A percentile compares a stretch with the other conserved stretches of the same genome.
Evolutionary conservation across 352 stramenopile genomes (phyloP).

Genomic region (Pythium phragmiticola): DNA sequence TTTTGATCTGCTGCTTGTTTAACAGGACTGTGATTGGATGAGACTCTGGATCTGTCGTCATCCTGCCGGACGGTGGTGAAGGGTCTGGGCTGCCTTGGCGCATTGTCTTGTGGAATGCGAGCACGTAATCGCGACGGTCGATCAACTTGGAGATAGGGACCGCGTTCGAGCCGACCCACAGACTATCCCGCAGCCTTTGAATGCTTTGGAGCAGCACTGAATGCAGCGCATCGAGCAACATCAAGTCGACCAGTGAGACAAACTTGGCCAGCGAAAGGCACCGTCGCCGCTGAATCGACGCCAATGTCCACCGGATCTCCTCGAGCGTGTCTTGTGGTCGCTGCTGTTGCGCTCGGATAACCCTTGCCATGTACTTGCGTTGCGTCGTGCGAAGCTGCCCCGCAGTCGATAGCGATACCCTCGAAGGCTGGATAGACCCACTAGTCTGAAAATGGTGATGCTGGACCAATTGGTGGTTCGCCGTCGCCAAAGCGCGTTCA

Average conservation of each 20-base stretch:
- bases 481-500: constrained; percentile 48
- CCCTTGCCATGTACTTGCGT: constrained; percentile 27
- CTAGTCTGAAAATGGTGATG: constrained; percentile 51
- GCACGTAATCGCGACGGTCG: constrained; percentile 32
- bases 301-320: constrained; percentile 70
- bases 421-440: background rate
- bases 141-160: constrained; percentile 31
- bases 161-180: constrained; percentile 49
- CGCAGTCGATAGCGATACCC: constrained; percentile 26
- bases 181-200: constrained; percentile 35
- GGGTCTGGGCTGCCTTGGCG: background rate
- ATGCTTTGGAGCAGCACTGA: constrained; percentile 41
- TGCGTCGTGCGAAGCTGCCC: constrained; percentile 20
- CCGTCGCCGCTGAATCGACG: constrained; percentile 55
- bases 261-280: constrained; percentile 62
- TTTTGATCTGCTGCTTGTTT: constrained; percentile 50
- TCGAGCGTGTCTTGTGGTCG: constrained; percentile 33
- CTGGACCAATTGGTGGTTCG: constrained; percentile 42
- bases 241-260: constrained; percentile 50
- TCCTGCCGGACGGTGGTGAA: background rate
- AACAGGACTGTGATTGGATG: background rate
- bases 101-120: constrained; percentile 33
- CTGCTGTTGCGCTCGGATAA: constrained; percentile 21
- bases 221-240: constrained; percentile 48
- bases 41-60: background rate